Conservation (phyloP, 768 basidiomycete genomes). For the button mushroom (Agaricus bisporus) region DNA sequence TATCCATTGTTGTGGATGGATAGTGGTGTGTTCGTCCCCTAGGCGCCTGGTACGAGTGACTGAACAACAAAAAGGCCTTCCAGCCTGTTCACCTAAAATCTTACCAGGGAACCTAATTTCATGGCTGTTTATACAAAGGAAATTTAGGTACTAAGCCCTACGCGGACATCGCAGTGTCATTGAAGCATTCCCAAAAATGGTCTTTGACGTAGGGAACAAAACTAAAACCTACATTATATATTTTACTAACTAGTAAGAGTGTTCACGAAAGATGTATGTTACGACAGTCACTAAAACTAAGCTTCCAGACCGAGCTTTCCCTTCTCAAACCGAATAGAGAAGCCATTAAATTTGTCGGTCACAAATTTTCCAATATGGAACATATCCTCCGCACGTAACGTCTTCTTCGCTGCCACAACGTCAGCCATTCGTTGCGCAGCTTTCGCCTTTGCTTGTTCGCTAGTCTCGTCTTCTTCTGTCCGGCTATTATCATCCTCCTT, state of each 20-base stretch:
- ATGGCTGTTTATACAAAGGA: too few relatives aligned
- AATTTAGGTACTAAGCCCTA: too few relatives aligned
- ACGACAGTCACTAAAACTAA: background rate
- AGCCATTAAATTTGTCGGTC: conserved; percentile 12
- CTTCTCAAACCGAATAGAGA: conserved; percentile 13
- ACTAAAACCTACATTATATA: too few relatives aligned
- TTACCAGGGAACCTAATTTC: too few relatives aligned
- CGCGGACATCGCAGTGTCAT: too few relatives aligned
- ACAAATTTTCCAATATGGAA: conserved; percentile 17
- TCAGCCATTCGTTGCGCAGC: conserved; percentile 4
- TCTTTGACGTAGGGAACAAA: too few relatives aligned
- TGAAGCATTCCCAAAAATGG: too few relatives aligned
- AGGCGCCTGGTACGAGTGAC: too few relatives aligned
- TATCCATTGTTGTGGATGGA: too few relatives aligned
- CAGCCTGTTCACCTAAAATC: too few relatives aligned
- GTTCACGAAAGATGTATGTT: background rate
- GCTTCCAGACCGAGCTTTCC: conserved; percentile 15
- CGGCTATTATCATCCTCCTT: conserved; percentile 2
- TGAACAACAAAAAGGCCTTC: too few relatives aligned
- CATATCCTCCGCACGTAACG: conserved; percentile 15
- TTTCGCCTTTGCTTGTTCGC: conserved; percentile 1
- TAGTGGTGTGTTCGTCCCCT: too few relatives aligned
- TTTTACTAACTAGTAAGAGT: background rate
- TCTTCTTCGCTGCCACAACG: conserved; percentile 14
- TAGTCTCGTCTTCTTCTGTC: background rate